Conservation (phyloP, 2,329 filamentous ascomycete genomes). For the Scytalidium lignicola region DNA sequence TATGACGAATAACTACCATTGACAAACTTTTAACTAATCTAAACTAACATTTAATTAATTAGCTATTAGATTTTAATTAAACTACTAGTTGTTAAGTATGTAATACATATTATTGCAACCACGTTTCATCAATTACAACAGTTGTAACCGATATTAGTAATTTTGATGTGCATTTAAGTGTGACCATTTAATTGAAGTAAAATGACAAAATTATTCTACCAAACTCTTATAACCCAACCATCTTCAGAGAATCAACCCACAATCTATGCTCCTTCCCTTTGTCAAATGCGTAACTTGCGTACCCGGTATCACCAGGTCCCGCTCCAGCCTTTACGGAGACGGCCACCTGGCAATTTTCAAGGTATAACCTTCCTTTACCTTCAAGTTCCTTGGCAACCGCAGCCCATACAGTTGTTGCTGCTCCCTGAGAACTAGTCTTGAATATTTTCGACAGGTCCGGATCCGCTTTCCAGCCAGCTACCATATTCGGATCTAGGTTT, state of each 20-base stretch:
- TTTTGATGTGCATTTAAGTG: too few species aligned
- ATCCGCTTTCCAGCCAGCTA: slow-evolving; percentile 35
- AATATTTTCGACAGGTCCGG: slow-evolving; percentile 16
- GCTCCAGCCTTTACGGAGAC: slow-evolving; percentile 1
- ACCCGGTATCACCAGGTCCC: slow-evolving; percentile 12
- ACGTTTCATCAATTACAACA: too few species aligned
- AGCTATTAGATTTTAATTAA: too few species aligned
- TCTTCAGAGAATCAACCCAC: slow-evolving; percentile 32
- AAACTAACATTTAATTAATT: too few species aligned
- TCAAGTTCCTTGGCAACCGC: slow-evolving; percentile 22
- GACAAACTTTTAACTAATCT: too few species aligned
- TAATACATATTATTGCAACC: too few species aligned
- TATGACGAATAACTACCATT: too few species aligned
- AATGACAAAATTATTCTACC: not conserved
- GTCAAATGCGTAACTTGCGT: slow-evolving; percentile 28
- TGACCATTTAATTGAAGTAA: too few species aligned
- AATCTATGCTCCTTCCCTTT: slow-evolving; percentile 31
- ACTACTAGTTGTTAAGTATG: too few species aligned
- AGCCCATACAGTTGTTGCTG: slow-evolving; percentile 36
- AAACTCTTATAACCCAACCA: slow-evolving; percentile 18
- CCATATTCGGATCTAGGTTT: slow-evolving; percentile 34
- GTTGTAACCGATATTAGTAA: too few species aligned
- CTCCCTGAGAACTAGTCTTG: slow-evolving; percentile 25
- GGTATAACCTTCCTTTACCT: slow-evolving; percentile 40
- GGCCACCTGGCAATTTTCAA: slow-evolving; percentile 33